Evolutionary conservation across 208 protist genomes (phyloP).

Genomic region (Entamoeba invadens): DNA sequence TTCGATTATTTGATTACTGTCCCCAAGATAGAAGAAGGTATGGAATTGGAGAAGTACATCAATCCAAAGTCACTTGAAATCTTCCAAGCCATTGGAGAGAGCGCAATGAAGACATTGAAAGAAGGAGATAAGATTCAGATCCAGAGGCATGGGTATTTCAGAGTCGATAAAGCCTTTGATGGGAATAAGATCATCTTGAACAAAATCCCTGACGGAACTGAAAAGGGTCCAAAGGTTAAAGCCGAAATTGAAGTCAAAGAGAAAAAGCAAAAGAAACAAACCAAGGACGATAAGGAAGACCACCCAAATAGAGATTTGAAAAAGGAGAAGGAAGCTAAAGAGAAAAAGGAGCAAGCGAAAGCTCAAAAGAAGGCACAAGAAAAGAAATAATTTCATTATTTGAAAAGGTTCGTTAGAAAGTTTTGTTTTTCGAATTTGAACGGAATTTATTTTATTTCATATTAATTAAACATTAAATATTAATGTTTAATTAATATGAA

Average conservation of each 20-base stretch:
- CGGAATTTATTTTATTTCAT: too few relatives aligned
- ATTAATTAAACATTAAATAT: too few relatives aligned
- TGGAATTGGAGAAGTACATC: constrained; percentile 66
- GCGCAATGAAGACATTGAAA: background rate
- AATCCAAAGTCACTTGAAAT: constrained; percentile 58
- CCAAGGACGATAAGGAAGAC: background rate
- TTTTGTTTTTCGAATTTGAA: too few relatives aligned
- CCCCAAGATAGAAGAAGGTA: constrained; percentile 68
- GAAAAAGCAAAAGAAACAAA: background rate
- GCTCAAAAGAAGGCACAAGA: too few relatives aligned
- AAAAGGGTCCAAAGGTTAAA: background rate
- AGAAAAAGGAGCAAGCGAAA: too few relatives aligned
- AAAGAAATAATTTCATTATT: too few relatives aligned
- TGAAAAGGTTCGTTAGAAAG: too few relatives aligned
- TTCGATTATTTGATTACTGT: constrained; percentile 88
- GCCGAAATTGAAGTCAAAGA: background rate
- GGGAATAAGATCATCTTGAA: background rate
- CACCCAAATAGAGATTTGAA: too few relatives aligned
- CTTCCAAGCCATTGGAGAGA: constrained; percentile 17
- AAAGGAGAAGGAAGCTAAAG: too few relatives aligned
- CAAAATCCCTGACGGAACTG: background rate
- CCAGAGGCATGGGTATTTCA: background rate
- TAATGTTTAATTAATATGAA: too few relatives aligned
- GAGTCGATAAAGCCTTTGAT: background rate
- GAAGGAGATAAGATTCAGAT: background rate